Percentiles rank a stretch among this genome's conserved stretches.
Conservation (phyloP, 2,329 filamentous ascomycete species). For the Botryotinia globosa region DNA sequence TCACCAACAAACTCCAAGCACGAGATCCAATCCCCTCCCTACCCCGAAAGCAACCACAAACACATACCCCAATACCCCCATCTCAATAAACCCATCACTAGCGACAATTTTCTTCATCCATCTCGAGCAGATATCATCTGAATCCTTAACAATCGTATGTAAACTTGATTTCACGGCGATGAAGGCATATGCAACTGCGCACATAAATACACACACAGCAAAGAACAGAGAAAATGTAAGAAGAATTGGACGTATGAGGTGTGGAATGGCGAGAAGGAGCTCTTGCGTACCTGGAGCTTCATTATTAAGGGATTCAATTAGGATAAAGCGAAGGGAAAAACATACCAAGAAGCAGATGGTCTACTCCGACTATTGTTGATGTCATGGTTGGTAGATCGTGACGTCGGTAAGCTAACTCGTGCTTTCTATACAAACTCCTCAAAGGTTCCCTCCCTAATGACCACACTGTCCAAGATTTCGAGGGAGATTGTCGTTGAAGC, state of each 20-base stretch:
- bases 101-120: background rate
- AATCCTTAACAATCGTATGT: background rate
- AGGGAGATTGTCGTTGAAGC: background rate
- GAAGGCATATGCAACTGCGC: background rate
- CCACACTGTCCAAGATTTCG: background rate
- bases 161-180: background rate
- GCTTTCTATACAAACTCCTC: background rate
- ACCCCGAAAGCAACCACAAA: constrained; percentile 5
- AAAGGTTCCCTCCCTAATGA: background rate
- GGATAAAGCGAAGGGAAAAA: background rate
- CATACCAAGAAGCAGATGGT: constrained; percentile 4
- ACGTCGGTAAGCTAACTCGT: background rate
- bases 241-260: constrained; percentile 1
- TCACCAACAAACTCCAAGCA: constrained; percentile 14
- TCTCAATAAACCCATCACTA: background rate
- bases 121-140: background rate
- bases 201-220: background rate
- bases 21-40: constrained; percentile 3
- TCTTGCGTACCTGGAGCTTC: background rate
- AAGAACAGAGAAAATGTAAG: background rate
- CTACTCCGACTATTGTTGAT: background rate
- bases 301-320: background rate
- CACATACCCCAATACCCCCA: constrained; percentile 2
- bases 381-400: background rate
- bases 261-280: background rate